These are phyloP conservation scores for Annona cherimola DNA, from an alignment of 164 flowering plant genomes.

Conservation along the genomic window DNA sequence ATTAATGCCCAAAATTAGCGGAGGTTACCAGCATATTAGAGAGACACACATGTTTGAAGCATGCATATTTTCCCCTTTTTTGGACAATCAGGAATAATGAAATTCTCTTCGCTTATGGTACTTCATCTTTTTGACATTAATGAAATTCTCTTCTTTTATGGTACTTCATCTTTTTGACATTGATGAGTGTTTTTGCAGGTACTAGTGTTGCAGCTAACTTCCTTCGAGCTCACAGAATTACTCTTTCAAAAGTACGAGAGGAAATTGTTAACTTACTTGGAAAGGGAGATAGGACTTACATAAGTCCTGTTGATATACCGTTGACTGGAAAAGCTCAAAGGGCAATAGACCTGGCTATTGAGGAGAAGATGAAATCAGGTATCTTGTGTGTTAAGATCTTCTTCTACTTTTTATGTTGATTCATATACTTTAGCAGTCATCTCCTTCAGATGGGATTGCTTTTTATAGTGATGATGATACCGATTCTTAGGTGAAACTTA, in stretches of 20 bases:
- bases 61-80: background rate
- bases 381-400: background rate
- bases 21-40: background rate
- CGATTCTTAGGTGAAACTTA: too few species aligned
- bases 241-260: slow-evolving; percentile 61
- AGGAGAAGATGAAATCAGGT: slow-evolving; percentile 78
- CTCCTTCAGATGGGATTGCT: background rate
- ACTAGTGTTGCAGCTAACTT: slow-evolving; percentile 60
- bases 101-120: background rate
- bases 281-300: slow-evolving; percentile 36
- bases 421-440: background rate
- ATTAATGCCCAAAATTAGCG: background rate
- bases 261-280: slow-evolving; percentile 60
- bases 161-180: background rate
- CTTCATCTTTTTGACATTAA: background rate
- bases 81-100: background rate
- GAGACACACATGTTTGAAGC: background rate
- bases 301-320: slow-evolving; percentile 69
- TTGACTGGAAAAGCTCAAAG: slow-evolving; percentile 74
- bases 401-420: background rate
- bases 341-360: slow-evolving; percentile 80
- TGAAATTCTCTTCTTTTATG: background rate
- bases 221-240: slow-evolving; percentile 60
- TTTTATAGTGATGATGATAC: too few species aligned
- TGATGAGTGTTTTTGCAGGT: slow-evolving; percentile 32